phyloP scores from a whole-genome alignment of 2,329 filamentous ascomycete species.

The Penicillium corylophilum region DNA sequence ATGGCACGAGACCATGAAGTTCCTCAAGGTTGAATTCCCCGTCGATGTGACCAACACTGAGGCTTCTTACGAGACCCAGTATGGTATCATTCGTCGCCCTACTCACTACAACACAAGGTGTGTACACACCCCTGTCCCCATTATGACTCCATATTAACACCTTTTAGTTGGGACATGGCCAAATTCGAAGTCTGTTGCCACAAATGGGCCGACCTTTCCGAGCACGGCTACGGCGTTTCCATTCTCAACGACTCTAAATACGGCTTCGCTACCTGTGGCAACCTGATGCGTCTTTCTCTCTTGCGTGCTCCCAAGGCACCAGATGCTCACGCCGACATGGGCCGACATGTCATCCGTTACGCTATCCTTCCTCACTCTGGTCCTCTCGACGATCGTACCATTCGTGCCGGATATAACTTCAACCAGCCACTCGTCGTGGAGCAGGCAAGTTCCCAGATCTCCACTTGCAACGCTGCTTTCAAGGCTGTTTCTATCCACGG shows the following conservation, averaged over 20 bases:
- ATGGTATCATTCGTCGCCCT: constrained; percentile 80
- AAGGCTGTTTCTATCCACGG: constrained; percentile 68
- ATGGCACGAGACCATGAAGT: constrained; percentile 96
- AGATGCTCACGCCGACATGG: constrained; percentile 93
- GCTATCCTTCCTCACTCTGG: constrained; percentile 85
- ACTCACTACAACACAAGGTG: constrained; percentile 96
- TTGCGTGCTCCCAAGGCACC: constrained; percentile 88
- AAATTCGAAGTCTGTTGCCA: constrained; percentile 97
- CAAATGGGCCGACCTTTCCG: constrained; percentile 87
- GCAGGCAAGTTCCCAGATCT: constrained; percentile 25
- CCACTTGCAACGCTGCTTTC: constrained; percentile 26
- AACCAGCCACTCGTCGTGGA: constrained; percentile 73
- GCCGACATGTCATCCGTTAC: constrained; percentile 80
- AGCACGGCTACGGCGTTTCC: constrained; percentile 84
- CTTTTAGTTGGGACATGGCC: constrained; percentile 80
- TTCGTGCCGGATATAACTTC: constrained; percentile 84
- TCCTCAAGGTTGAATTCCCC: constrained; percentile 97
- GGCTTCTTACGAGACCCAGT: constrained; percentile 93
- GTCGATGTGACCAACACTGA: constrained; percentile 88
- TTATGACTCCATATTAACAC: constrained; percentile 22
- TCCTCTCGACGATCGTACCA: constrained; percentile 66
- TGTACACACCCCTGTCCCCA: constrained; percentile 15
- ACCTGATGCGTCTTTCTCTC: constrained; percentile 83
- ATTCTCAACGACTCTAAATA: constrained; percentile 96
- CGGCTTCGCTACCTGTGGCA: constrained; percentile 87